Conservation (phyloP, 2,329 filamentous ascomycete species). For the Parafenestella ontariensis region DNA sequence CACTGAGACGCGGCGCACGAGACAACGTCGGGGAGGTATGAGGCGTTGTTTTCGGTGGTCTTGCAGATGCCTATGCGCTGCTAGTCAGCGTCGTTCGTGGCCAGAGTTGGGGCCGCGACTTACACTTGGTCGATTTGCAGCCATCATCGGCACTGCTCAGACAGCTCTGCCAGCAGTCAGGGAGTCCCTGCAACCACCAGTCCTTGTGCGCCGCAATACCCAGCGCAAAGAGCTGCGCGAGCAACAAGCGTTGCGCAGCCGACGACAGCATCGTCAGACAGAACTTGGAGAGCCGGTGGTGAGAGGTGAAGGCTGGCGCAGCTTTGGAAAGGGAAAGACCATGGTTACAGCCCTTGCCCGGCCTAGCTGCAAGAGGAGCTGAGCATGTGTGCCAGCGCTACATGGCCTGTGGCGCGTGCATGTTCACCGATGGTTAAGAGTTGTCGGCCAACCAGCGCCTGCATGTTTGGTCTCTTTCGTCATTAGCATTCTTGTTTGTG, state of each 20-base stretch:
- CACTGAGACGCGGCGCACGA: conserved; percentile 27
- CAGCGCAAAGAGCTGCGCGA: conserved; percentile 5
- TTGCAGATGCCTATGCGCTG: conserved; percentile 32
- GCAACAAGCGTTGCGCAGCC: conserved; percentile 1
- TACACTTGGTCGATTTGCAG: conserved; percentile 29
- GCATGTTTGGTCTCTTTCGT: conserved; percentile 1
- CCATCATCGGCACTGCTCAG: conserved; percentile 20
- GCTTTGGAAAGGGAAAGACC: neutral
- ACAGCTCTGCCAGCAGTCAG: conserved; percentile 30
- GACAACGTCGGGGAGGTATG: conserved; percentile 26
- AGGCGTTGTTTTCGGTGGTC: conserved; percentile 21
- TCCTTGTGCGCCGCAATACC: conserved; percentile 15
- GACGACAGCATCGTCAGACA: conserved; percentile 6
- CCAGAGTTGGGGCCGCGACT: neutral
- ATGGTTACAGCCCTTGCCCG: neutral
- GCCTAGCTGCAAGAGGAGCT: neutral
- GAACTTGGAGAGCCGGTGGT: neutral
- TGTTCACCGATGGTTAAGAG: neutral
- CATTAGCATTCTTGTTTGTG: conserved; percentile 12
- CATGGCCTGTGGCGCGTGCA: conserved; percentile 6
- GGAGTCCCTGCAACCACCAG: conserved; percentile 25
- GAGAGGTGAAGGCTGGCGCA: neutral
- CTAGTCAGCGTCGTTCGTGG: conserved; percentile 2
- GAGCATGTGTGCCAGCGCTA: neutral
- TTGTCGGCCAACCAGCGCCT: conserved; percentile 7